Conservation (phyloP, 352 stramenopile species). For the Globisporangium recalcitrans region DNA sequence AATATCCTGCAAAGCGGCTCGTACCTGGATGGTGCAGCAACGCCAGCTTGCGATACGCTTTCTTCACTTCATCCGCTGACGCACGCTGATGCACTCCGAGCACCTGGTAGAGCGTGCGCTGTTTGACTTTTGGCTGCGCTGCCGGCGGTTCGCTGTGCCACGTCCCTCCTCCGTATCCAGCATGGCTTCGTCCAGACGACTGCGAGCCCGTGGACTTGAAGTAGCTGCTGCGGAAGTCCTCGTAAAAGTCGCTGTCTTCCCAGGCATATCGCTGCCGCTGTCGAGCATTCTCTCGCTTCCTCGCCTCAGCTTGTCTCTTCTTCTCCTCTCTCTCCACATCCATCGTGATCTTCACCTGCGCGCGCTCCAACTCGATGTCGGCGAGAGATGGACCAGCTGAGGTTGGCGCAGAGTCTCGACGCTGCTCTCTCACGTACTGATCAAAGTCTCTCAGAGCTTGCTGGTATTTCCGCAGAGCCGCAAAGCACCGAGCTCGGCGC, state of each 20-base stretch:
- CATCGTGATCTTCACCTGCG: constrained; percentile 42
- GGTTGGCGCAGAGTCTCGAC: constrained; percentile 13
- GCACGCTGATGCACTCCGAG: constrained; percentile 54
- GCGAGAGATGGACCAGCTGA: constrained; percentile 6
- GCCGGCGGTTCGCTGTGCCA: background rate
- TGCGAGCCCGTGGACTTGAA: constrained; percentile 6
- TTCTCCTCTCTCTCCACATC: constrained; percentile 37
- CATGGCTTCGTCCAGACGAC: background rate
- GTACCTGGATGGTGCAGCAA: constrained; percentile 83
- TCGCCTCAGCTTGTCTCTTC: constrained; percentile 31
- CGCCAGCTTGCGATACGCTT: constrained; percentile 87
- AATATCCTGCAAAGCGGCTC: background rate
- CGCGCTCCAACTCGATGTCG: constrained; percentile 45
- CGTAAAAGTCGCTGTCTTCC: constrained; percentile 47
- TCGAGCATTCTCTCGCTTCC: constrained; percentile 29
- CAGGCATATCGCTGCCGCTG: constrained; percentile 34
- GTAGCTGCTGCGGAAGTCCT: constrained; percentile 36
- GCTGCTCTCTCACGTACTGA: constrained; percentile 51
- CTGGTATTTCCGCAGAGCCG: constrained; percentile 49
- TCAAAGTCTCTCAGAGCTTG: constrained; percentile 75
- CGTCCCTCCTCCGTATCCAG: background rate
- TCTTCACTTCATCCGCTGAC: constrained; percentile 77
- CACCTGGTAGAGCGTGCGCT: constrained; percentile 76
- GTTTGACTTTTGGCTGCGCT: constrained; percentile 15
- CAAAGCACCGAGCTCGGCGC: constrained; percentile 64